phyloP scores from a whole-genome alignment of 2,329 filamentous ascomycete species.

The Fusarium sp. region DNA sequence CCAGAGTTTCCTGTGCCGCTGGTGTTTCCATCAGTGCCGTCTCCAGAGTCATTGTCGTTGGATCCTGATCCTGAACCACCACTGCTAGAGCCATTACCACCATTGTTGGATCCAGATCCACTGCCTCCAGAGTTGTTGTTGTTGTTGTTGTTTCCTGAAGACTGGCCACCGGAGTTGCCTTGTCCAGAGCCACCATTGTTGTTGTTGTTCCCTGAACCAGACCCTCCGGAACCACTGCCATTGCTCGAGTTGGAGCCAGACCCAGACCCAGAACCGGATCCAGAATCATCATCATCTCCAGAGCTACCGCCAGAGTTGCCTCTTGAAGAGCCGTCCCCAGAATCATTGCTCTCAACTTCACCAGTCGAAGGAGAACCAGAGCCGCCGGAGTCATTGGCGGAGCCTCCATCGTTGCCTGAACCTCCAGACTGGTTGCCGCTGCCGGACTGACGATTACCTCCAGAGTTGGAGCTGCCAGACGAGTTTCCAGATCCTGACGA shows the following conservation, averaged over 20 bases:
- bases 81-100: not conserved
- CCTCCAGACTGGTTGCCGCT: not conserved
- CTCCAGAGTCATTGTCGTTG: not conserved
- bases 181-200: not conserved
- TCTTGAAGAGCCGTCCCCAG: not conserved
- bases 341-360: not conserved
- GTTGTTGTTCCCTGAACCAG: not conserved
- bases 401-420: not conserved
- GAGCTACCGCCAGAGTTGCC: not conserved
- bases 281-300: not conserved
- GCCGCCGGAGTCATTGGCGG: not conserved
- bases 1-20: not conserved
- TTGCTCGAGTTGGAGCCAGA: not conserved
- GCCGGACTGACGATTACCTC: not conserved
- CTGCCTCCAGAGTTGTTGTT: not conserved
- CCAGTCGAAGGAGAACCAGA: not conserved
- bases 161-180: not conserved
- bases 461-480: not conserved
- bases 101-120: not conserved
- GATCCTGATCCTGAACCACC: not conserved
- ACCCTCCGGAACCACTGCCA: not conserved
- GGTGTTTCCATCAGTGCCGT: not conserved
- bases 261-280: not conserved
- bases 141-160: not conserved
- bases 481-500: slow-evolving; percentile 5